Conservation (phyloP, 352 stramenopile species). For the Pythium guiyangense region DNA sequence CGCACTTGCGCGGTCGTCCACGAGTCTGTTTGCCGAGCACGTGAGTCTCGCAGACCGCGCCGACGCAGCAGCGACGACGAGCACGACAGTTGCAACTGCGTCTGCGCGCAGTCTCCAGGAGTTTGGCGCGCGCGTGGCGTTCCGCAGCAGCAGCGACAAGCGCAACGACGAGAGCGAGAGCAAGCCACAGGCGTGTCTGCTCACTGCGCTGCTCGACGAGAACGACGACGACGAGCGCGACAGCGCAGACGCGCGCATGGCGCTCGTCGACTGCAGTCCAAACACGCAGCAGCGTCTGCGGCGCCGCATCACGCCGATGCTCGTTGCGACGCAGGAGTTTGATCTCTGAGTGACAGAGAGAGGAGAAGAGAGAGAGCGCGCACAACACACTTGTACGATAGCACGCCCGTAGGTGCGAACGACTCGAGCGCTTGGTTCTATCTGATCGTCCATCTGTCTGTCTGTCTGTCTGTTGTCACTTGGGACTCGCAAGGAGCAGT, state of each 20-base stretch:
- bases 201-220: conserved; percentile 20
- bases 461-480: background rate
- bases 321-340: conserved; percentile 51
- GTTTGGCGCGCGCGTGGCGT: conserved; percentile 38
- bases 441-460: background rate
- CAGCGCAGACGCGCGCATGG: background rate
- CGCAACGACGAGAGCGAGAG: background rate
- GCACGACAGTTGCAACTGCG: conserved; percentile 7
- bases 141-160: conserved; percentile 14
- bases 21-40: conserved; percentile 13
- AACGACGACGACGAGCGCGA: conserved; percentile 18
- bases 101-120: conserved; percentile 26
- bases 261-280: conserved; percentile 19
- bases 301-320: conserved; percentile 45
- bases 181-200: conserved; percentile 1
- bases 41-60: conserved; percentile 4
- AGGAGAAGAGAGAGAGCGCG: background rate
- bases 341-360: conserved; percentile 26
- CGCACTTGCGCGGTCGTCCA: conserved; percentile 1
- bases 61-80: background rate
- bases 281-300: conserved; percentile 27
- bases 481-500: conserved; percentile 33
- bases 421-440: background rate
- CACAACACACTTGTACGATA: conserved; percentile 3
- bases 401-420: background rate